phyloP scores from a whole-genome alignment of 768 basidiomycete species.

The Amanita subjunquillea region DNA sequence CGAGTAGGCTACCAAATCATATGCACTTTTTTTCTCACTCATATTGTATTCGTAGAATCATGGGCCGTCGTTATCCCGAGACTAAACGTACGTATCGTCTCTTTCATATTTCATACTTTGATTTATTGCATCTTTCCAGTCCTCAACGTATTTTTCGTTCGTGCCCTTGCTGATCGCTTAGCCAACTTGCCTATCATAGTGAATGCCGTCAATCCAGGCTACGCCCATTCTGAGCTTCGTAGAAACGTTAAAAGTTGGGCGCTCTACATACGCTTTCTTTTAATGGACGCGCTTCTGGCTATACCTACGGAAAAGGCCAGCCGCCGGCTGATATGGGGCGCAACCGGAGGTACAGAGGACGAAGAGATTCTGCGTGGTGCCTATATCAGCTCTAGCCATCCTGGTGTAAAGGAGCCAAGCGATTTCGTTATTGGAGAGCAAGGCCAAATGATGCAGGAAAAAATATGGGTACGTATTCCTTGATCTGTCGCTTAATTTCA shows the following conservation, averaged over 20 bases:
- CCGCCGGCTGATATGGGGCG: conserved; percentile 23
- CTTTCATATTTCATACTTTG: not conserved
- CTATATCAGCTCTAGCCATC: conserved; percentile 12
- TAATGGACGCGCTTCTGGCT: conserved; percentile 22
- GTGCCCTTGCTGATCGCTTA: conserved; percentile 22
- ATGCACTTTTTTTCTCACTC: not conserved
- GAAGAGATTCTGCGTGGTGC: conserved; percentile 19
- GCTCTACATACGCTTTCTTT: conserved; percentile 5
- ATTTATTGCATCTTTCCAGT: conserved; percentile 15
- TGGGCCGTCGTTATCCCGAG: conserved; percentile 16
- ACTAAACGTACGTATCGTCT: conserved; percentile 21
- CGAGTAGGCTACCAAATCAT: conserved; percentile 8
- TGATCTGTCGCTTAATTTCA: not conserved
- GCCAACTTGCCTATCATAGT: conserved; percentile 18
- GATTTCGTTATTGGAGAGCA: conserved; percentile 23
- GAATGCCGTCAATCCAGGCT: conserved; percentile 30
- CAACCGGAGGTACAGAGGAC: conserved; percentile 16
- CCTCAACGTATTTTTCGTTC: conserved; percentile 28
- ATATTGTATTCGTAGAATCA: conserved; percentile 4
- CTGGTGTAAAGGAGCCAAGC: conserved; percentile 19
- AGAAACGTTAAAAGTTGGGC: conserved; percentile 13
- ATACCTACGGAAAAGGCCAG: conserved; percentile 27
- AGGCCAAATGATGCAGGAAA: conserved; percentile 17
- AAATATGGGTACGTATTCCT: conserved; percentile 23
- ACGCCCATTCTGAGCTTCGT: conserved; percentile 26